phyloP scores from a whole-genome alignment of 2,329 filamentous ascomycete species.

The Verticillium tricorpus region DNA sequence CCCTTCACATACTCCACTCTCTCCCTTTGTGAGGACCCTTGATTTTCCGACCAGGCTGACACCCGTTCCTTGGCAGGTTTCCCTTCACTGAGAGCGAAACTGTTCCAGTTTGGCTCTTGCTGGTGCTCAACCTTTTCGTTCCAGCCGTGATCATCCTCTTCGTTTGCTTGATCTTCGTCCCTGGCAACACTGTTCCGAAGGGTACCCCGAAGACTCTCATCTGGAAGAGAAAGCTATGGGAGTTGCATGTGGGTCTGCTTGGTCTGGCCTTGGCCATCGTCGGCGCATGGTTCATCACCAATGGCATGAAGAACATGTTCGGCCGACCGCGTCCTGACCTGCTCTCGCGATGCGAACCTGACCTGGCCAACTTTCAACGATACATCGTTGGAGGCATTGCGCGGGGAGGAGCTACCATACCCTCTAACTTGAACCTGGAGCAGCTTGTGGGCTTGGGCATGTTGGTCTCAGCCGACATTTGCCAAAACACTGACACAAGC shows the following conservation, averaged over 20 bases:
- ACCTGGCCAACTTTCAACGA: constrained; percentile 56
- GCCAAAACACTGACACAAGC: constrained; percentile 56
- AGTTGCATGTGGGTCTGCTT: constrained; percentile 81
- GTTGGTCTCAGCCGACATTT: constrained; percentile 74
- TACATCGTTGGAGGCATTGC: constrained; percentile 61
- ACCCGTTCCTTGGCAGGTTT: constrained; percentile 46
- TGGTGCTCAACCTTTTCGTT: constrained; percentile 56
- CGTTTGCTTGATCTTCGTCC: constrained; percentile 66
- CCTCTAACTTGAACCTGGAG: constrained; percentile 7
- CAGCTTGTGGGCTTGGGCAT: constrained; percentile 45
- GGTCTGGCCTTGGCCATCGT: constrained; percentile 71
- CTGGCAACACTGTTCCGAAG: constrained; percentile 62
- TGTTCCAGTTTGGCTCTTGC: constrained; percentile 61
- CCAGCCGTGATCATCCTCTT: constrained; percentile 67
- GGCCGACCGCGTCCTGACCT: constrained; percentile 76
- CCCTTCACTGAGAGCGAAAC: constrained; percentile 68
- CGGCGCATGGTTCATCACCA: constrained; percentile 73
- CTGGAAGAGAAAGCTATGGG: constrained; percentile 84
- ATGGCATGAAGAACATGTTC: constrained; percentile 76
- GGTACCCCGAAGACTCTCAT: constrained; percentile 60
- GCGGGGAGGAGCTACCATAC: constrained; percentile 27
- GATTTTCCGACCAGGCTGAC: background rate
- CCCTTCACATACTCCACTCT: background rate
- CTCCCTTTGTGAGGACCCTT: background rate
- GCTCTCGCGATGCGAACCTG: constrained; percentile 72